Evolutionary conservation across 1,139 yeast genomes (phyloP), one percentile per base, ranked within the genome.

Genomic region (Saccharomyces uvarum): DNA sequence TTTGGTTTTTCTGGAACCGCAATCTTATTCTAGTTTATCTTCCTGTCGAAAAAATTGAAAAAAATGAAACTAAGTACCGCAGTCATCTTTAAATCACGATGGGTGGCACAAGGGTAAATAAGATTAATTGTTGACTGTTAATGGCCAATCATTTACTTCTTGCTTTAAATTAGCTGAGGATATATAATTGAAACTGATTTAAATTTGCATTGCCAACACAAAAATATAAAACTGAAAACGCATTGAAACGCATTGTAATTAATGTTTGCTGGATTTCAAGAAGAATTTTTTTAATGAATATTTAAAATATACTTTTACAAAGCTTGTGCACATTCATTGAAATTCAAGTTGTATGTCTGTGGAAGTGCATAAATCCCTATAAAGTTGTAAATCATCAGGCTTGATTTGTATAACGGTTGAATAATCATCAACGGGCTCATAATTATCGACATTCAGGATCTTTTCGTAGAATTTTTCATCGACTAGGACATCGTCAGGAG

Each of bases 191-290:
- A 4, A 26, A 19, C 21, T 26, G 27, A 2, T 48, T 8, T 13
- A 63, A 54, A 49, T 63, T 53, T 52, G 54, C 58, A 49, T 65
- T 24, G 4, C 5, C 6, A 24, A 4, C 26, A 24, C 26, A 4
- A 24, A 24, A 24, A 24, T 48, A 14, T 7, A 28, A 27, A 48
- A 38, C 9, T 16, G 2, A 8, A 9, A 1, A 38, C 19, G 19
- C 44, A 9, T 9, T 16, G 6, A 16, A 3, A n/a, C n/a, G n/a
- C n/a, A n/a, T n/a, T n/a, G n/a, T n/a, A n/a, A n/a, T n/a, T n/a
- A 3, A 8, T 1, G 13, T 16, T 38, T 19, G 4, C 4, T 11
- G 11, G 21, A 13, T 4, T 16, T 38, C 11, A 4, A 9, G 4
- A 13, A 38, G 8, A 38, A 16, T 19, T 16, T 16, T 1, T 28